These are phyloP conservation scores for apple (Malus domestica) DNA, from an alignment of 306 rosid genomes.

Conservation along the genomic window ASM211411v1 NC_041790.1:14712001-14712500, in stretches of 20 bases:
- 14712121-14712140: background rate
- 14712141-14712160: background rate
- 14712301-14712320: no score
- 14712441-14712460: no score
- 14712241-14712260: background rate
- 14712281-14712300: background rate
- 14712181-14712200: background rate
- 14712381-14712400: no score
- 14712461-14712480: no score
- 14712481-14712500: no score
- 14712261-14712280: background rate
- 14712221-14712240: background rate
- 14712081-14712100: slow-evolving; percentile 21
- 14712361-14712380: no score
- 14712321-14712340: no score
- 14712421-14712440: no score
- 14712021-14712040: slow-evolving; percentile 33
- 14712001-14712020: slow-evolving; percentile 43
- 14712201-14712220: background rate
- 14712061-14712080: slow-evolving; percentile 30
- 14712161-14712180: background rate
- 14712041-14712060: slow-evolving; percentile 39
- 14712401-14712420: no score
- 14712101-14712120: background rate
- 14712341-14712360: no score